Evolutionary conservation across 345 rosid genomes (phyloP).

Genomic region (Raphanus raphanistrum): DNA sequence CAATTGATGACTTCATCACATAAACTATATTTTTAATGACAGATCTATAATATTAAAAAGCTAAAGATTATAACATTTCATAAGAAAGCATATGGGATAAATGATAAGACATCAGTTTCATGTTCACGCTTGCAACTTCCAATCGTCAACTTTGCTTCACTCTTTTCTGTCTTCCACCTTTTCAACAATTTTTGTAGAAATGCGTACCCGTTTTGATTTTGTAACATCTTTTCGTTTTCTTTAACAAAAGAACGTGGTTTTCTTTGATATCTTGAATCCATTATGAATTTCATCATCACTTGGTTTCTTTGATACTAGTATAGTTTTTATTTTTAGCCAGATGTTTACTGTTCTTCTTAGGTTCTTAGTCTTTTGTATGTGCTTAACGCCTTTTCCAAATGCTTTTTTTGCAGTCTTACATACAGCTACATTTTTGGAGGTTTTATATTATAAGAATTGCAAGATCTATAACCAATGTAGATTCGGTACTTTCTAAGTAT

Average conservation of each 20-base stretch:
- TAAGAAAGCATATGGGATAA: constrained; percentile 10
- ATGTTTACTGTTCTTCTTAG: background rate
- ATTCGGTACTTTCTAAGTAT: background rate
- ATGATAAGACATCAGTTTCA: constrained; percentile 46
- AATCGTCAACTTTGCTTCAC: constrained; percentile 42
- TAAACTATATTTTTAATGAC: background rate
- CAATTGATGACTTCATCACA: background rate
- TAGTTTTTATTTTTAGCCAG: background rate
- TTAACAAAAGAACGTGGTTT: background rate
- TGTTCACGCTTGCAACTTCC: constrained; percentile 33
- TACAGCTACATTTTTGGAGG: background rate
- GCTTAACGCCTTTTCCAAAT: background rate
- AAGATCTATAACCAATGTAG: background rate
- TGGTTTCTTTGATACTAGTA: background rate
- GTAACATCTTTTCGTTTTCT: background rate
- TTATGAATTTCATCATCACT: too few species aligned
- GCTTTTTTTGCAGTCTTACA: too few species aligned
- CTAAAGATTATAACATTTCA: constrained; percentile 13
- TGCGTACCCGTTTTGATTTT: constrained; percentile 3
- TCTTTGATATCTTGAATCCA: background rate
- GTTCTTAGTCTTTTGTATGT: background rate
- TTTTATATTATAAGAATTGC: background rate
- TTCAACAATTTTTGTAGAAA: background rate
- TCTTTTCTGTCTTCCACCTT: constrained; percentile 47
- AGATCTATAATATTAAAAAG: background rate